A percentile compares a stretch with the other conserved stretches of the same genome.
These are phyloP conservation scores for Aspergillus cavernicola DNA, from an alignment of 495 filamentous ascomycete species.

Conservation along the genomic window DNA sequence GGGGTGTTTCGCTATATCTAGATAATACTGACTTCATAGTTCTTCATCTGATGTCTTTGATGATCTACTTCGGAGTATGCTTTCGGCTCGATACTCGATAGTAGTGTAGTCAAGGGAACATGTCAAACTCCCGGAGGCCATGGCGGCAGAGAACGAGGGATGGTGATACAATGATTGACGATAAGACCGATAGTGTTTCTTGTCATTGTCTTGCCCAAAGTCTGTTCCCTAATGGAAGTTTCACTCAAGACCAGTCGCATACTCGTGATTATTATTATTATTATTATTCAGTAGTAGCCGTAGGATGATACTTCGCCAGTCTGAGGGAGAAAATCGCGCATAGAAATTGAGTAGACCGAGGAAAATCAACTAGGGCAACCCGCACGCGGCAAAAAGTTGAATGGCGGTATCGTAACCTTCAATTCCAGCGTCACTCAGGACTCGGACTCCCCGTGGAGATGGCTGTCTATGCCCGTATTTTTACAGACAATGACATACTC, in stretches of 20 bases:
- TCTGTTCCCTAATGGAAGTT: not conserved
- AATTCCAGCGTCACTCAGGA: slow-evolving; percentile 13
- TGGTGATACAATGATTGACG: slow-evolving; percentile 9
- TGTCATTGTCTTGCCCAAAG: slow-evolving; percentile 15
- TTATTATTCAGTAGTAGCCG: too few species aligned
- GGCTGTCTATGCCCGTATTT: slow-evolving; percentile 2
- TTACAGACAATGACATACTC: slow-evolving; percentile 5
- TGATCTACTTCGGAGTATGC: too few species aligned
- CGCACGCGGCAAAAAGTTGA: slow-evolving; percentile 24
- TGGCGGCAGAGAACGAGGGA: slow-evolving; percentile 2
- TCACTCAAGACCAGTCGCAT: too few species aligned
- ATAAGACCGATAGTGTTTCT: slow-evolving; percentile 16
- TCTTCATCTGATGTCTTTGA: too few species aligned
- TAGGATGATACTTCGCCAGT: slow-evolving; percentile 8
- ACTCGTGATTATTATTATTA: slow-evolving; percentile 13
- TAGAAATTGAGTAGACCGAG: slow-evolving; percentile 16
- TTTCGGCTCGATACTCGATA: too few species aligned
- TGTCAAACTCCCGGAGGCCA: not conserved
- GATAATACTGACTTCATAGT: not conserved
- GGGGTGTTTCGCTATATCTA: too few species aligned
- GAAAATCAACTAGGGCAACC: slow-evolving; percentile 27
- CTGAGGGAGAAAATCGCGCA: slow-evolving; percentile 24
- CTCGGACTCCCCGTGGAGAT: slow-evolving; percentile 1
- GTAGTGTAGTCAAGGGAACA: not conserved
- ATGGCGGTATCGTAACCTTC: slow-evolving; percentile 31